These are phyloP conservation scores for Beauveria rudraprayagi DNA, from an alignment of 2,329 filamentous ascomycete species.

Conservation along the genomic window DNA sequence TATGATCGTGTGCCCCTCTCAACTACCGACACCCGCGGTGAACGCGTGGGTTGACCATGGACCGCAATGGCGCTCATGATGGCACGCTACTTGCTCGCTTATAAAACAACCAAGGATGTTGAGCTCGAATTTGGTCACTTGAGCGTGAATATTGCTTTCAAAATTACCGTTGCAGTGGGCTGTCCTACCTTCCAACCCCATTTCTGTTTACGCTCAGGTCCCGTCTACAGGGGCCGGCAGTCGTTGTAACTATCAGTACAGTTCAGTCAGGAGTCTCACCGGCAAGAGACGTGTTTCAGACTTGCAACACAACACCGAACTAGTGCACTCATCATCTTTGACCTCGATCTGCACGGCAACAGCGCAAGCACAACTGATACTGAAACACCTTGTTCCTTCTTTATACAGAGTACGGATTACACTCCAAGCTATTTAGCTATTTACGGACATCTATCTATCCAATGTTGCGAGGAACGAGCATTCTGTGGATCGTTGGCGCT, in stretches of 20 bases:
- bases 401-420: too few relatives aligned
- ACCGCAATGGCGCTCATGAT: neutral
- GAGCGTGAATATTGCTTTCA: neutral
- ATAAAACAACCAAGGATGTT: neutral
- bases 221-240: neutral
- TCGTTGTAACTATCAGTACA: neutral
- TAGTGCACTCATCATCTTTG: neutral
- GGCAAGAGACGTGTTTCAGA: constrained; percentile 7
- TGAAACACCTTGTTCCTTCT: neutral
- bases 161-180: neutral
- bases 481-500: neutral
- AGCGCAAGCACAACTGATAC: neutral
- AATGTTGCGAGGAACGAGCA: neutral
- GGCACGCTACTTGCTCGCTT: neutral
- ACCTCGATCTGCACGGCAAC: neutral
- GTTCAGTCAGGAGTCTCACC: neutral
- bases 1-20: neutral
- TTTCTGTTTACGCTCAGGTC: constrained; percentile 1
- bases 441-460: neutral
- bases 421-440: too few relatives aligned
- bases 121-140: neutral
- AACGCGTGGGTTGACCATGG: neutral
- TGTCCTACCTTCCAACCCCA: neutral
- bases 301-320: neutral
- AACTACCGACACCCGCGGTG: neutral